Evolutionary conservation across 2,329 filamentous ascomycete genomes (phyloP), one percentile per base, ranked within the genome.

Genomic region (Verticillium tricorpus): DNA sequence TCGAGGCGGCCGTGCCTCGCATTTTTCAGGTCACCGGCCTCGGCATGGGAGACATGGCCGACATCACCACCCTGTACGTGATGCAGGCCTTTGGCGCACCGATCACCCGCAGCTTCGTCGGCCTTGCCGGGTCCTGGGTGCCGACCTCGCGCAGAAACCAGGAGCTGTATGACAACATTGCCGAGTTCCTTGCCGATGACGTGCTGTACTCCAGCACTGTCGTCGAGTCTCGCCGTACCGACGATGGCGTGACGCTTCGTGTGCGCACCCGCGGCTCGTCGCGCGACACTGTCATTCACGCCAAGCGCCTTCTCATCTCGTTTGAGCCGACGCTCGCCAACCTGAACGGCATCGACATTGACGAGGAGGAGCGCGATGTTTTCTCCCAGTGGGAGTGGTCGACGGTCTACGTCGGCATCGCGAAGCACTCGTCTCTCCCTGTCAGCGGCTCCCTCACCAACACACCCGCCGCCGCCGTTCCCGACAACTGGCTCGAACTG

Each of bases 31-130:
- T 76, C 61, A 74, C 74, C 1, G 74, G 76, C 25, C 74, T 81
- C 58, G 82, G 80, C 3, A 65, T 80, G 2, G 77, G 77, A 17
- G 76, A 82, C 63, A 71, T 81, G 40, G 69, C 79, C 5, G 71
- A 73, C 3, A 65, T 73, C 12, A 73, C 77, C n/a, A 78, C 78
- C 0, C 61, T 84, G 7, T 81, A 80, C 65, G 72, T 81, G 15
- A 73, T 83, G 64, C 78, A 81, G 63, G 70, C 69, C 2, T 76
- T 77, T 57, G 73, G 73, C 5, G 70, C 68, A 11, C 71, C 67
- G n/a, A 75, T 78, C 64, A 67, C 72, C 1, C 67, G 72, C 17
- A 70, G 69, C 2, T 68, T 78, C 22, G 66, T 71, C 50, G 72
- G 68, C 9, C 65, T 63, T 3, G 67, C 70, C 34, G 62, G 70